Evolutionary conservation across 331 rosid genomes (phyloP).

Genomic region (Stylosanthes scabra): DNA sequence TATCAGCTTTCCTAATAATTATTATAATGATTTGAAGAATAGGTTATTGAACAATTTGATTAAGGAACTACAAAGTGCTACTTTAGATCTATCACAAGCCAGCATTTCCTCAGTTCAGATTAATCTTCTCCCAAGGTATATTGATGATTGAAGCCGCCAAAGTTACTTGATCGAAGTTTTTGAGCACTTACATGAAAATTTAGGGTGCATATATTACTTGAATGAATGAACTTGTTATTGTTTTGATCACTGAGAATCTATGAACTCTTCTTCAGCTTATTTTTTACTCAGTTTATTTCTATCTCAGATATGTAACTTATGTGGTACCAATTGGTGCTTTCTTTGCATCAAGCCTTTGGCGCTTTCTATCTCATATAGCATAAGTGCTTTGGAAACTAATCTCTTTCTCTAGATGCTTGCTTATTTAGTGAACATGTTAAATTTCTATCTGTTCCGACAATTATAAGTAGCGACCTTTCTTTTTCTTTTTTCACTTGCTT

Average conservation of each 20-base stretch:
- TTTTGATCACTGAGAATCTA: neutral
- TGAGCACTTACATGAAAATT: neutral
- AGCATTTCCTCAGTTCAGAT: conserved; percentile 89
- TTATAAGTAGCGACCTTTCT: neutral
- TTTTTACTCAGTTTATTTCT: too few relatives aligned
- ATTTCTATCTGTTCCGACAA: neutral
- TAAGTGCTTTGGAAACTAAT: conserved; percentile 6
- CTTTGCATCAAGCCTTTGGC: too few relatives aligned
- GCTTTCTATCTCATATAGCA: neutral
- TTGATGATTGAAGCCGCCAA: neutral
- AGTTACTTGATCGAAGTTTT: neutral
- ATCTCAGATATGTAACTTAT: too few relatives aligned
- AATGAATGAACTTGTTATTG: too few relatives aligned
- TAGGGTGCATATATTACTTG: neutral
- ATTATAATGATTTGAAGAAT: conserved; percentile 45
- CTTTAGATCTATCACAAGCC: conserved; percentile 90
- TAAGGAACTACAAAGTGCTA: conserved; percentile 88
- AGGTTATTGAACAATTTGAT: conserved; percentile 85
- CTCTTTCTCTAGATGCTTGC: neutral
- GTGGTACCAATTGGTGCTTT: too few relatives aligned
- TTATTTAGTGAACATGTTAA: conserved; percentile 9
- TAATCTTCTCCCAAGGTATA: conserved; percentile 72
- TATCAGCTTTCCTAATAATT: conserved; percentile 28
- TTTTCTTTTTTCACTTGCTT: neutral
- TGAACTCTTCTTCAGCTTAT: too few relatives aligned